phyloP scores from a whole-genome alignment of 148 eudicot species.

The Rheum nobile region DNA sequence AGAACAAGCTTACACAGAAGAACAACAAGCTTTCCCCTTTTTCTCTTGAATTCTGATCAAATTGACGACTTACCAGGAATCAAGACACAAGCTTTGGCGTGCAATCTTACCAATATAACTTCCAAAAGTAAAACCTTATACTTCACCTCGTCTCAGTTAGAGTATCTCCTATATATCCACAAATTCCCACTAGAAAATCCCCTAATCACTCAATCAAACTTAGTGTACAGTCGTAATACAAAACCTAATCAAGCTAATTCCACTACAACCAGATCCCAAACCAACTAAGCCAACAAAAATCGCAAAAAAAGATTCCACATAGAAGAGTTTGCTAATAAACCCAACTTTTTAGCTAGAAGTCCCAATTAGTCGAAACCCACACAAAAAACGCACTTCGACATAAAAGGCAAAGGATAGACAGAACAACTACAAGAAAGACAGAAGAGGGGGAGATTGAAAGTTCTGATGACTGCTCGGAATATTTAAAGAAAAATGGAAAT shows the following conservation, averaged over 20 bases:
- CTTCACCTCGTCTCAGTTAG: not conserved
- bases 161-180: not conserved
- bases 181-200: not conserved
- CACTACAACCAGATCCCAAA: not conserved
- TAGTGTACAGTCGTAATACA: not conserved
- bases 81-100: not conserved
- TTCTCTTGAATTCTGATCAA: slow-evolving; percentile 3
- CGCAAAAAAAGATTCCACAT: not conserved
- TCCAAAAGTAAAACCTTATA: not conserved
- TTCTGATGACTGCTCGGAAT: not conserved
- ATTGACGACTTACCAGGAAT: not conserved
- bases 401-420: slow-evolving; percentile 3
- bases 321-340: not conserved
- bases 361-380: slow-evolving; percentile 7
- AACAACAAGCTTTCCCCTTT: not conserved
- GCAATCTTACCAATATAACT: not conserved
- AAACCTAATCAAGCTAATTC: not conserved
- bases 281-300: not conserved
- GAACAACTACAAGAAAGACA: not conserved
- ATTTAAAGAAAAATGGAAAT: not conserved
- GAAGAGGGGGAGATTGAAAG: not conserved
- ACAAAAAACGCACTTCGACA: slow-evolving; percentile 7
- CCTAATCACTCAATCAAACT: not conserved
- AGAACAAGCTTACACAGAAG: not conserved
- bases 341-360: not conserved